Base-by-base conservation (phyloP, 2,329 filamentous ascomycete species). In the Ascochyta koolunga region DNA sequence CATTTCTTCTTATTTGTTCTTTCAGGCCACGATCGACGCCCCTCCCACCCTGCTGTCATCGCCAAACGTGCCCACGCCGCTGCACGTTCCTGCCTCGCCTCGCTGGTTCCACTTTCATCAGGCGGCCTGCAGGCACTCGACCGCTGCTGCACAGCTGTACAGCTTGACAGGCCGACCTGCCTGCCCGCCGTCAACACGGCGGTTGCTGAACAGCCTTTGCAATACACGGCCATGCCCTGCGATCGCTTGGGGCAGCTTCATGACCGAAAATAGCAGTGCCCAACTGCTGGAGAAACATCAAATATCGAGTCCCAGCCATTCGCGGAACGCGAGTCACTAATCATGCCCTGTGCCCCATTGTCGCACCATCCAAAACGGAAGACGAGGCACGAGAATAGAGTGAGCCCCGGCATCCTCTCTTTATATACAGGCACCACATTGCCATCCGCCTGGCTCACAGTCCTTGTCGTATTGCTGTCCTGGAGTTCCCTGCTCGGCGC, bases 301-400 rank as follows among this genome's bases (percentile, higher is more conserved):
- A 42, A 18, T 33, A 66, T 66, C 60, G 59, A 39, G 45, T 50
- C 53, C 27, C 58, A 56, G 41, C 47, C 49, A 53, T 55, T 59
- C 36, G 56, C 64, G 48, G 60, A 60, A 60, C 56, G 50, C 50
- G 57, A 61, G 48, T 61, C 68, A 59, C 59, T 54, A 63, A 53
- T 62, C 57, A 59, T 50, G 56, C 50, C 54, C 58, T 49, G 55
- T 49, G 56, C 56, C 51, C 47, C 43, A 43, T n/a, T 66, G 71
- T 72, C 67, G 66, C 70, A 72, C 71, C 71, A 73, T 71, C 56
- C 59, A 58, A 53, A 53, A 46, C 60, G 42, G 53, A 58, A 59
- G 47, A 57, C 54, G 58, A 56, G 62, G 50, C 59, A 62, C 58
- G 60, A 57, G 50, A 59, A 63, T 53, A 54, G 54, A 57, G 60